Conservation (phyloP, 352 stramenopile genomes). For the Phytopythium aichiense region DNA sequence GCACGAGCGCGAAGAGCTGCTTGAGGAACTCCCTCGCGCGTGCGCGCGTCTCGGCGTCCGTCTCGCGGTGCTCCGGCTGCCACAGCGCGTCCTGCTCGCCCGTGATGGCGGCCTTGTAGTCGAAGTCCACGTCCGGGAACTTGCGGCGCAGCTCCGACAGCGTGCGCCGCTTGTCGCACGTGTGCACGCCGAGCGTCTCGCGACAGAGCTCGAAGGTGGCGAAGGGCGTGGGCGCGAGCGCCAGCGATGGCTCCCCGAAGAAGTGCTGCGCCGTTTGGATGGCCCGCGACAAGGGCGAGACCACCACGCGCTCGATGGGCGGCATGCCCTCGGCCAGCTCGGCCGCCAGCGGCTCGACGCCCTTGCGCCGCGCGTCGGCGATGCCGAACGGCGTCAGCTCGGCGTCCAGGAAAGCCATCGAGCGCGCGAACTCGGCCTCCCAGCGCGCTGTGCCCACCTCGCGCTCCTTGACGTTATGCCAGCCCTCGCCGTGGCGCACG, state of each 20-base stretch:
- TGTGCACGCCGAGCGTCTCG: conserved; percentile 60
- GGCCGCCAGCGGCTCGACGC: conserved; percentile 17
- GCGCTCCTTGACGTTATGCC: conserved; percentile 57
- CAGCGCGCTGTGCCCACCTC: conserved; percentile 44
- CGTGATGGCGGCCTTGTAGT: conserved; percentile 20
- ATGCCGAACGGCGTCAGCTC: conserved; percentile 61
- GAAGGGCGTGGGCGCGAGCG: conserved; percentile 35
- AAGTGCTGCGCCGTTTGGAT: conserved; percentile 71
- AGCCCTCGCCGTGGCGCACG: conserved; percentile 66
- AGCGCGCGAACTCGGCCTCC: conserved; percentile 55
- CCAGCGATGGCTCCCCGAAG: conserved; percentile 22
- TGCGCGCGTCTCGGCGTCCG: conserved; percentile 45
- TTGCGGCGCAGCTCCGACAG: conserved; percentile 35
- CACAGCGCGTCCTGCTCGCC: conserved; percentile 58
- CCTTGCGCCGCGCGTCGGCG: conserved; percentile 40
- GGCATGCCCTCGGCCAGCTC: conserved; percentile 56
- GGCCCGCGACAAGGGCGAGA: conserved; percentile 59
- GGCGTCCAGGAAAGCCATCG: conserved; percentile 53
- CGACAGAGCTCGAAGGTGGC: conserved; percentile 58
- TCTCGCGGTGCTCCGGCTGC: conserved; percentile 53
- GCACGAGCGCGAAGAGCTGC: conserved; percentile 46
- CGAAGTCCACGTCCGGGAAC: conserved; percentile 61
- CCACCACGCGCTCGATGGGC: conserved; percentile 49
- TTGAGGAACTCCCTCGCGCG: conserved; percentile 44
- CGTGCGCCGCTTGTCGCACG: conserved; percentile 57